Evolutionary conservation across 2,329 filamentous ascomycete genomes (phyloP).

Genomic region (Ceratocystis eucalypticola): DNA sequence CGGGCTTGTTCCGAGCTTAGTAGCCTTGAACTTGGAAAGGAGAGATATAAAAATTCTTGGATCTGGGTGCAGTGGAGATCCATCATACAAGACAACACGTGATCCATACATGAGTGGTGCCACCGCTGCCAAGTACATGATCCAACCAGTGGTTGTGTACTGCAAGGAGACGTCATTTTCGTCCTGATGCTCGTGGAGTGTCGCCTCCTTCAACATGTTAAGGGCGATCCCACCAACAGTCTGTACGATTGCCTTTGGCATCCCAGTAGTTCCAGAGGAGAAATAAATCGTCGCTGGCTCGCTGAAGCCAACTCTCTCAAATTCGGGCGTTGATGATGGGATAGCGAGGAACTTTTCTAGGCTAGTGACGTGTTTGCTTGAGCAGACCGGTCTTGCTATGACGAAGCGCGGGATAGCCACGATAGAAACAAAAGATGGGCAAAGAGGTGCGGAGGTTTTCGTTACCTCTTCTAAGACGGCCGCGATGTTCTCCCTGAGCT

Average conservation of each 20-base stretch:
- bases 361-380: conserved; percentile 36
- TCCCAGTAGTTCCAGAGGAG: conserved; percentile 68
- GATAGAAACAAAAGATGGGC: conserved; percentile 47
- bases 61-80: conserved; percentile 64
- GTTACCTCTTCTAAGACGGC: conserved; percentile 53
- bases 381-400: conserved; percentile 43
- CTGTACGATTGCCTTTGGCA: conserved; percentile 77
- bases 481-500: conserved; percentile 58
- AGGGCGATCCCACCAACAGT: conserved; percentile 52
- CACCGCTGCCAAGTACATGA: conserved; percentile 64
- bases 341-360: conserved; percentile 33
- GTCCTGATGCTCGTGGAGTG: conserved; percentile 34
- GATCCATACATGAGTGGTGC: conserved; percentile 46
- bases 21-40: conserved; percentile 49
- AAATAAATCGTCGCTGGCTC: conserved; percentile 71
- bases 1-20: conserved; percentile 61
- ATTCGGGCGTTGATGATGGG: conserved; percentile 5
- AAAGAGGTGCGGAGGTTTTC: conserved; percentile 43
- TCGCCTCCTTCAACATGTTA: conserved; percentile 43
- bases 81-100: conserved; percentile 62
- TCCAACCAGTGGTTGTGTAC: conserved; percentile 65
- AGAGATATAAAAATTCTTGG: conserved; percentile 49
- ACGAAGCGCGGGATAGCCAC: conserved; percentile 55
- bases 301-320: conserved; percentile 47
- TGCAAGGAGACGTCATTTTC: conserved; percentile 35